Evolutionary conservation across 805 yeast species (phyloP).

Genomic region (Candida xyloterini): DNA sequence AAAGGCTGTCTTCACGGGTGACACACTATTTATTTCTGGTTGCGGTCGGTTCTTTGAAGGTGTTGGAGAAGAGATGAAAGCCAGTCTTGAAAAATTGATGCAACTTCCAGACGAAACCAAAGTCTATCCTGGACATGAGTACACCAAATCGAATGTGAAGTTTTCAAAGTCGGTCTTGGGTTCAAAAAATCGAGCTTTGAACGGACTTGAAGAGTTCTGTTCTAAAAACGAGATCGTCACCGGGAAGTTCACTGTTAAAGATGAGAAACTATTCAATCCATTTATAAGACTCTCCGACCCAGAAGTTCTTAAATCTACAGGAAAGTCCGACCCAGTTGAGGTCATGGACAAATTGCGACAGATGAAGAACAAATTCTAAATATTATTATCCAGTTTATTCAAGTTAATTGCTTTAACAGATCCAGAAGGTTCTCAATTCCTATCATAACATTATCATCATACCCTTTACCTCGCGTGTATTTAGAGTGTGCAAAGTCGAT

Average conservation of each 20-base stretch:
- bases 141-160: constrained; percentile 75
- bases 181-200: constrained; percentile 48
- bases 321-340: too few relatives aligned
- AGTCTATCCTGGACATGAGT: constrained; percentile 95
- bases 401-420: constrained; percentile 35
- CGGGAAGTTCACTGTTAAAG: constrained; percentile 79
- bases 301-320: too few relatives aligned
- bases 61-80: constrained; percentile 72
- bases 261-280: constrained; percentile 43
- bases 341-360: background rate
- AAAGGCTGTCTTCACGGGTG: constrained; percentile 88
- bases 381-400: background rate
- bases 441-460: constrained; percentile 64
- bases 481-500: constrained; percentile 92
- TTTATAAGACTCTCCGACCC: too few relatives aligned
- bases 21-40: constrained; percentile 89
- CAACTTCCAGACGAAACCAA: constrained; percentile 63
- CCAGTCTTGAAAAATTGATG: constrained; percentile 59
- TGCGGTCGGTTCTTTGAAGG: constrained; percentile 98
- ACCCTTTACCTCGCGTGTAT: constrained; percentile 57
- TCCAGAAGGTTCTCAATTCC: constrained; percentile 66
- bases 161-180: constrained; percentile 67
- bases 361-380: constrained; percentile 6
- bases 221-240: constrained; percentile 67
- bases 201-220: constrained; percentile 49